phyloP scores from a whole-genome alignment of 2,329 filamentous ascomycete genomes.

The Pseudopithomyces chartarum region DNA sequence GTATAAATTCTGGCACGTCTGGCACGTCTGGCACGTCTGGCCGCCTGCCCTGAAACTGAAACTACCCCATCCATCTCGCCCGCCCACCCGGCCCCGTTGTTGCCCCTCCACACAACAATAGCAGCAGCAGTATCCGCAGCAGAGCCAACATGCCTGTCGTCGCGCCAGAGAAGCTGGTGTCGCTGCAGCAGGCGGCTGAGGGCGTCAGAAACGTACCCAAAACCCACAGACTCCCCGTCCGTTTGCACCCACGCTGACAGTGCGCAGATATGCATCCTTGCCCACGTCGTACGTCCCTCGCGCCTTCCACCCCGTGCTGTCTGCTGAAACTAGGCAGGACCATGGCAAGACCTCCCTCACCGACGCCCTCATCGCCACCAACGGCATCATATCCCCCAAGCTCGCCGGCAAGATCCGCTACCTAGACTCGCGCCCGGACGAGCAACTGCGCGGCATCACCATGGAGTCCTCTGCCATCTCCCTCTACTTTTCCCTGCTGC shows the following conservation, averaged over 20 bases:
- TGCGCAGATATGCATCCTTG: conserved; percentile 84
- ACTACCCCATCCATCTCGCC: background rate
- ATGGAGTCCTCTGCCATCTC: conserved; percentile 99
- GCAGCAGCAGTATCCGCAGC: background rate
- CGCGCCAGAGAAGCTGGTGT: conserved; percentile 84
- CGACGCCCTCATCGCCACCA: conserved; percentile 94
- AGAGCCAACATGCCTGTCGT: conserved; percentile 81
- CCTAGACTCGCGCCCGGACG: conserved; percentile 92
- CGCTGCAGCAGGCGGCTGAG: conserved; percentile 83
- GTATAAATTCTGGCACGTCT: background rate
- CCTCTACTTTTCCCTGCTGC: conserved; percentile 89
- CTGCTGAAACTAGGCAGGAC: conserved; percentile 60
- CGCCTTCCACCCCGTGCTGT: conserved; percentile 7
- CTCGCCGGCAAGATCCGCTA: conserved; percentile 97
- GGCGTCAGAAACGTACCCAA: conserved; percentile 85
- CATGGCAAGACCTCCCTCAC: conserved; percentile 98
- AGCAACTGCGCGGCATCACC: conserved; percentile 96
- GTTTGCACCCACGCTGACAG: conserved; percentile 26
- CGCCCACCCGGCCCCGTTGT: background rate
- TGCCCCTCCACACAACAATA: too few species aligned
- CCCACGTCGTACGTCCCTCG: conserved; percentile 71
- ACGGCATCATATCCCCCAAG: conserved; percentile 98
- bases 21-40: background rate
- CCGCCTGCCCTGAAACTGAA: conserved; percentile 5
- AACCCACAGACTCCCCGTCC: conserved; percentile 25